phyloP scores from a whole-genome alignment of 805 yeast genomes.

The Metschnikowia matae region DNA sequence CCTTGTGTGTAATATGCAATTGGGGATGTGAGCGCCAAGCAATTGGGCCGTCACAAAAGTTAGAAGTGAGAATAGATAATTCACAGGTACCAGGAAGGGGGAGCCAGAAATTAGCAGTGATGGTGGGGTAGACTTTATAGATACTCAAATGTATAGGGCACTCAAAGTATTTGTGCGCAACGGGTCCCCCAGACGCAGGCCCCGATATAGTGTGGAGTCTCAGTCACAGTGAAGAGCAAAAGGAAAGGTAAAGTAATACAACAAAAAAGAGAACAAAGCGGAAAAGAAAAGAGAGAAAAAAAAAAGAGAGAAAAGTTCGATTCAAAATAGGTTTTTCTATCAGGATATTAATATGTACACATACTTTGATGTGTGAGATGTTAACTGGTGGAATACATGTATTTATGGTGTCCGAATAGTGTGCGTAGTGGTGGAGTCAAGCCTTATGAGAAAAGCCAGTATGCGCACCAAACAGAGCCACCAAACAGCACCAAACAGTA shows the following conservation, averaged over 20 bases:
- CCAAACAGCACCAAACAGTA: too few species aligned
- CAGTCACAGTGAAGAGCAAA: not conserved
- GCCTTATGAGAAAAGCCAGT: too few species aligned
- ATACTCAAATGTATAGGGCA: not conserved
- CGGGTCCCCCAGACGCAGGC: not conserved
- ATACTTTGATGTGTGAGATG: too few species aligned
- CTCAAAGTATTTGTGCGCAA: conserved; percentile 1
- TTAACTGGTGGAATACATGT: too few species aligned
- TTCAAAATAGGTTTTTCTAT: too few species aligned
- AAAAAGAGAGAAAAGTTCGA: too few species aligned
- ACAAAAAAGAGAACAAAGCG: too few species aligned
- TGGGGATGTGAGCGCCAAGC: not conserved
- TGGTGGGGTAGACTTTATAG: not conserved
- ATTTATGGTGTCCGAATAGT: too few species aligned
- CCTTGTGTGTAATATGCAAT: not conserved
- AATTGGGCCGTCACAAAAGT: not conserved
- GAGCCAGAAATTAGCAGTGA: conserved; percentile 1
- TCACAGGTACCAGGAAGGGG: not conserved
- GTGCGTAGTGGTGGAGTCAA: too few species aligned
- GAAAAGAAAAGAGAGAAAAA: too few species aligned
- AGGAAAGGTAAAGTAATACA: not conserved
- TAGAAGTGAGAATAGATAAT: not conserved
- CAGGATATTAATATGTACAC: too few species aligned
- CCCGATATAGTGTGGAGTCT: not conserved
- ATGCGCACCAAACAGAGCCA: too few species aligned